Evolutionary conservation across 495 filamentous ascomycete species (phyloP).

Genomic region (Wilcoxina mikolae): DNA sequence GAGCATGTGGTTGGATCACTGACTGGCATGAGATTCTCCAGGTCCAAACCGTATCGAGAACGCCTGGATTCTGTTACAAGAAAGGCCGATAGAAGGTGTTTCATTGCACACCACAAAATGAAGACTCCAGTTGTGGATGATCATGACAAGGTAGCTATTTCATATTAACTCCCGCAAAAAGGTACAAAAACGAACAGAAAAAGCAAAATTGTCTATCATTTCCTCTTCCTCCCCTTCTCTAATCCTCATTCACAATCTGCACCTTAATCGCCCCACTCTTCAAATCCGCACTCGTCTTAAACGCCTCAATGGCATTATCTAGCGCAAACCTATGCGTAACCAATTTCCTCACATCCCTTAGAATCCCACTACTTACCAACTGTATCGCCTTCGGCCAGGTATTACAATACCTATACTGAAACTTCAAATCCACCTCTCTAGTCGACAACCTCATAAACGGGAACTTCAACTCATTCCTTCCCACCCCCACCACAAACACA

Average conservation of each 20-base stretch:
- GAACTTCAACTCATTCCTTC: conserved; percentile 84
- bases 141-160: too few species aligned
- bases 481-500: conserved; percentile 85
- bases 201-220: too few species aligned
- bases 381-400: conserved; percentile 90
- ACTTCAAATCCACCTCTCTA: conserved; percentile 82
- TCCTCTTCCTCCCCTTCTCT: conserved; percentile 4
- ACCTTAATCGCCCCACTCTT: conserved; percentile 92
- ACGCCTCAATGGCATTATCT: conserved; percentile 79
- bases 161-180: too few species aligned
- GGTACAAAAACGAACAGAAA: too few species aligned
- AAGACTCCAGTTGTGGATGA: too few species aligned
- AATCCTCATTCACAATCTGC: conserved; percentile 53
- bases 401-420: conserved; percentile 91
- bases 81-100: too few species aligned
- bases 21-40: too few species aligned
- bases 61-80: too few species aligned
- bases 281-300: conserved; percentile 71
- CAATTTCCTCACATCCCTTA: conserved; percentile 55
- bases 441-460: conserved; percentile 86
- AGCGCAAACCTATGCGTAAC: conserved; percentile 76
- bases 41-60: too few species aligned
- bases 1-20: too few species aligned
- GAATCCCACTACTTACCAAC: conserved; percentile 63
- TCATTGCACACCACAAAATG: too few species aligned